These are phyloP conservation scores for Epichloe scottii DNA, from an alignment of 2,329 filamentous ascomycete genomes.

Conservation along the genomic window DNA sequence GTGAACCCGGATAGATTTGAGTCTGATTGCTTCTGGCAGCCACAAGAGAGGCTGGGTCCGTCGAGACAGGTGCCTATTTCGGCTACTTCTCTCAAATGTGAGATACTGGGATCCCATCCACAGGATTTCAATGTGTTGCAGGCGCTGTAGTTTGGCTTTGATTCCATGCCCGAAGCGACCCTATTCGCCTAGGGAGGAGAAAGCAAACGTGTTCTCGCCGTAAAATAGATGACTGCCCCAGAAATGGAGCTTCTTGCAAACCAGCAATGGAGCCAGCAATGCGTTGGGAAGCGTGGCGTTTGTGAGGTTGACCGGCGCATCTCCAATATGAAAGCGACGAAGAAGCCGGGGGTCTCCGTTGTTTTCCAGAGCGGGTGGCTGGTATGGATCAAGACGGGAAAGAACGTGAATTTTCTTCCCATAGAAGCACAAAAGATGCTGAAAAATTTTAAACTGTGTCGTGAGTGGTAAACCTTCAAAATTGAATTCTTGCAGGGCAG, in stretches of 20 bases:
- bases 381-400: constrained; percentile 28
- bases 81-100: constrained; percentile 8
- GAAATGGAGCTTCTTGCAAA: constrained; percentile 28
- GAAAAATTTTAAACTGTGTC: constrained; percentile 25
- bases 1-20: constrained; percentile 28
- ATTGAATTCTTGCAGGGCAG: neutral
- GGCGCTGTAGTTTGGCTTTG: constrained; percentile 24
- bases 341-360: constrained; percentile 13
- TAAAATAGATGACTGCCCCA: constrained; percentile 33
- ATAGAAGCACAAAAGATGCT: constrained; percentile 21
- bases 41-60: constrained; percentile 24
- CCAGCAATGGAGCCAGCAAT: constrained; percentile 25
- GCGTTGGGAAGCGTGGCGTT: constrained; percentile 21
- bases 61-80: constrained; percentile 20
- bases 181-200: constrained; percentile 40
- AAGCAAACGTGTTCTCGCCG: constrained; percentile 35
- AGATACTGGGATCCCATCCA: constrained; percentile 27
- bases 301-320: constrained; percentile 18
- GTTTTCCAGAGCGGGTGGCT: constrained; percentile 8
- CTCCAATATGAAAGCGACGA: constrained; percentile 28
- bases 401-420: constrained; percentile 27
- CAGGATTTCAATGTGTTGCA: constrained; percentile 32
- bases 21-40: constrained; percentile 23
- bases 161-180: constrained; percentile 34
- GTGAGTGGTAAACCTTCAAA: neutral